Percentiles rank a stretch among this genome's conserved stretches.
Conservation (phyloP, 2,329 filamentous ascomycete species). For the Teratosphaeria nubilosa region DNA sequence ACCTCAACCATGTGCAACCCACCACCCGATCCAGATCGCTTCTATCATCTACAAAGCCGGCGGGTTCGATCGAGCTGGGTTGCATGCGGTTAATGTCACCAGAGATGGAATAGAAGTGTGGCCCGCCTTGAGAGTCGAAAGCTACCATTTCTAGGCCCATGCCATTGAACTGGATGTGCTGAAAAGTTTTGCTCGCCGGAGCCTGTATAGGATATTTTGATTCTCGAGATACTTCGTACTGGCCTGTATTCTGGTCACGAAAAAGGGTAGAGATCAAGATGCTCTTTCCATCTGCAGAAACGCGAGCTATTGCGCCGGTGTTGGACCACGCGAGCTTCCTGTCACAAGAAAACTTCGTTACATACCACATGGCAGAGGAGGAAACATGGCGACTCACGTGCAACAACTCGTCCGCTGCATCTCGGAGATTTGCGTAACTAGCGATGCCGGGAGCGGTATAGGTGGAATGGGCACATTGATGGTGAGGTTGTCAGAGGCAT, state of each 20-base stretch:
- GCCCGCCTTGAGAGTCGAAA: slow-evolving; percentile 66
- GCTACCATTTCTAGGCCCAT: slow-evolving; percentile 71
- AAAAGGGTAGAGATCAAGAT: slow-evolving; percentile 65
- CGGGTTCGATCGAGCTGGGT: slow-evolving; percentile 37
- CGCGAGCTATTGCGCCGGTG: slow-evolving; percentile 72
- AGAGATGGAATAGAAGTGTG: slow-evolving; percentile 63
- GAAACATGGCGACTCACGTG: slow-evolving; percentile 51
- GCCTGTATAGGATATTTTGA: slow-evolving; percentile 54
- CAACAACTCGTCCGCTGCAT: slow-evolving; percentile 66
- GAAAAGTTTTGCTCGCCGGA: slow-evolving; percentile 54
- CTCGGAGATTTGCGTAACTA: slow-evolving; percentile 66
- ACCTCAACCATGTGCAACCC: slow-evolving; percentile 71
- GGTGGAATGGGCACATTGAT: slow-evolving; percentile 48
- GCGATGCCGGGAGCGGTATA: slow-evolving; percentile 44
- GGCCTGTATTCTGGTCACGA: slow-evolving; percentile 56
- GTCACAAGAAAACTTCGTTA: slow-evolving; percentile 1
- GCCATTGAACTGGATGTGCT: slow-evolving; percentile 76
- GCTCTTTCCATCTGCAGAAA: slow-evolving; percentile 59
- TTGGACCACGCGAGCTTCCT: slow-evolving; percentile 84
- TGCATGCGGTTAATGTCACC: slow-evolving; percentile 64
- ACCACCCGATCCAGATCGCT: slow-evolving; percentile 64
- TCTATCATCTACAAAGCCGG: neutral
- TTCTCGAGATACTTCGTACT: slow-evolving; percentile 69
- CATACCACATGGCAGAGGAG: slow-evolving; percentile 2
- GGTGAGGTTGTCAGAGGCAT: slow-evolving; percentile 42